Evolutionary conservation across 768 basidiomycete genomes (phyloP).

Genomic region (Tephrocybe rancida): DNA sequence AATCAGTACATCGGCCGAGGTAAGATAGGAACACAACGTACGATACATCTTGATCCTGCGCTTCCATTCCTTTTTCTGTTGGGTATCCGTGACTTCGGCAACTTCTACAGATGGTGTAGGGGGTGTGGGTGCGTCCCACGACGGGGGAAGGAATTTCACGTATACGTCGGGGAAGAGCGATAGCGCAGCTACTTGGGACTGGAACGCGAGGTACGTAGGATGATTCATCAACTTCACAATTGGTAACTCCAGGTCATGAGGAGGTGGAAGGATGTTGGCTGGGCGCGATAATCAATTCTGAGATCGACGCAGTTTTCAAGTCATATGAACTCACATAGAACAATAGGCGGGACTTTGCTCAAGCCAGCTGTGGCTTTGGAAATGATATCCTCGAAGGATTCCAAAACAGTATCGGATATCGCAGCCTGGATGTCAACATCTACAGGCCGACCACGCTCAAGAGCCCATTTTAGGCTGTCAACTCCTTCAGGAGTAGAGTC

Average conservation of each 20-base stretch:
- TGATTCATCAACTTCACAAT: conserved; percentile 83
- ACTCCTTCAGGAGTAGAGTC: conserved; percentile 48
- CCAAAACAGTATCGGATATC: conserved; percentile 56
- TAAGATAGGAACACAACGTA: conserved; percentile 41
- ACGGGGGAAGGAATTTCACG: conserved; percentile 77
- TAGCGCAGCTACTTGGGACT: conserved; percentile 68
- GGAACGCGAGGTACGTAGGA: conserved; percentile 72
- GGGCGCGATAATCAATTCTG: conserved; percentile 6
- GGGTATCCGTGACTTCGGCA: conserved; percentile 39
- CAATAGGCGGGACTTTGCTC: conserved; percentile 53
- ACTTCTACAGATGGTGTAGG: conserved; percentile 41
- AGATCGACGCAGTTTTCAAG: conserved; percentile 2
- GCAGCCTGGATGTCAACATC: conserved; percentile 70
- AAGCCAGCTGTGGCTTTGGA: conserved; percentile 57
- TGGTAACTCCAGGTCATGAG: conserved; percentile 68
- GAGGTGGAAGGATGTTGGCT: conserved; percentile 85
- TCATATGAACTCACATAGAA: conserved; percentile 57
- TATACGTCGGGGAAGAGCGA: conserved; percentile 74
- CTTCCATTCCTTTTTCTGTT: conserved; percentile 67
- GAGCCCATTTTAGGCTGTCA: conserved; percentile 65
- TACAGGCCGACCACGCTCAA: conserved; percentile 61
- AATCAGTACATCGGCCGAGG: conserved; percentile 2
- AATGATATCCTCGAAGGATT: conserved; percentile 72
- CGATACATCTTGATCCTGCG: conserved; percentile 84
- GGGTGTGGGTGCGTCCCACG: conserved; percentile 67